phyloP scores from a whole-genome alignment of 805 yeast genomes.

The Teunomyces tritomae region DNA sequence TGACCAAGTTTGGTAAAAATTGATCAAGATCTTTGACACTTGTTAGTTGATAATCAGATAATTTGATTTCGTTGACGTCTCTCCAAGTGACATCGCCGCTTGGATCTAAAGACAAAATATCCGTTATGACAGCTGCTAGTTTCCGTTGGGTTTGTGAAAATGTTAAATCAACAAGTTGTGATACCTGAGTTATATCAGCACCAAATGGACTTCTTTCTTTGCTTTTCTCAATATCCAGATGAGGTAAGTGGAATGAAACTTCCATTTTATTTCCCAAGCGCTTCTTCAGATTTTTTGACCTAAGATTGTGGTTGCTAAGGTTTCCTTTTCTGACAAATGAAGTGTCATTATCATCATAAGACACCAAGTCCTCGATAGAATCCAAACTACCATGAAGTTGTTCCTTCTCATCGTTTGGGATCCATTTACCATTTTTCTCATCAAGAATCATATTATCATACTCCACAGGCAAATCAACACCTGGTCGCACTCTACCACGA shows the following conservation, averaged over 20 bases:
- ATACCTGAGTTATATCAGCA: slow-evolving; percentile 40
- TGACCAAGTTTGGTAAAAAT: slow-evolving; percentile 43
- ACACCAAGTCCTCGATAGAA: slow-evolving; percentile 37
- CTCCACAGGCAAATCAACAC: slow-evolving; percentile 27
- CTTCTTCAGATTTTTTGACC: slow-evolving; percentile 3
- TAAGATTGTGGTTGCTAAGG: background rate
- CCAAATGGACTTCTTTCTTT: slow-evolving; percentile 12
- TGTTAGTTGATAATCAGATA: slow-evolving; percentile 33
- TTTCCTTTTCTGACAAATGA: slow-evolving; percentile 3
- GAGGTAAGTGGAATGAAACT: slow-evolving; percentile 42
- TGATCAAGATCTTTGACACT: slow-evolving; percentile 42
- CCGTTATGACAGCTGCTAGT: slow-evolving; percentile 46
- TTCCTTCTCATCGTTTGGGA: slow-evolving; percentile 20
- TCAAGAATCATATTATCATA: slow-evolving; percentile 31
- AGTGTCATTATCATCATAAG: slow-evolving; percentile 10
- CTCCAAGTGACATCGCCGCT: slow-evolving; percentile 44
- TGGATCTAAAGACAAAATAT: slow-evolving; percentile 32
- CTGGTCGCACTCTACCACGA: slow-evolving; percentile 37
- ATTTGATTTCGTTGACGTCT: slow-evolving; percentile 31
- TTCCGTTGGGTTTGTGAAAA: slow-evolving; percentile 46
- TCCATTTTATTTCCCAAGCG: slow-evolving; percentile 23
- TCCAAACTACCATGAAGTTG: slow-evolving; percentile 30
- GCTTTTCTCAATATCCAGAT: slow-evolving; percentile 12
- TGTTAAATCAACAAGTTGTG: slow-evolving; percentile 44
- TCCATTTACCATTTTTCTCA: slow-evolving; percentile 19